Evolutionary conservation across 257 asterid species (phyloP).

Genomic region (Ajuga chamaepitys): DNA sequence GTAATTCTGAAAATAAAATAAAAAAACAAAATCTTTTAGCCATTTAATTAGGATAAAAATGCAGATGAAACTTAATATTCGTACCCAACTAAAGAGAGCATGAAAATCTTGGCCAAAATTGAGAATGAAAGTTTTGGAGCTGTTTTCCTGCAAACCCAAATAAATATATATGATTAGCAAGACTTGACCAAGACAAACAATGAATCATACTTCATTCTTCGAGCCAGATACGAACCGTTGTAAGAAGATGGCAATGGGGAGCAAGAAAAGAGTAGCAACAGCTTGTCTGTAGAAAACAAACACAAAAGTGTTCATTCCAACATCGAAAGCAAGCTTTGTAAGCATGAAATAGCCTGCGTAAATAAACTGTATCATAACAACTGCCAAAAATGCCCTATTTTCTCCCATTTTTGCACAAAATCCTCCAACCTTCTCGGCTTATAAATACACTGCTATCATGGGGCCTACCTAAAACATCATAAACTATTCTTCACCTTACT

Average conservation of each 20-base stretch:
- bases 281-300: slow-evolving; percentile 87
- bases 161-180: background rate
- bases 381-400: slow-evolving; percentile 32
- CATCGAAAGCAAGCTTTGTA: slow-evolving; percentile 72
- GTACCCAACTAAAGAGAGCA: slow-evolving; percentile 67
- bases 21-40: background rate
- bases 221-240: slow-evolving; percentile 50
- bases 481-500: no score
- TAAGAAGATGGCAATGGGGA: slow-evolving; percentile 52
- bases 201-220: no score
- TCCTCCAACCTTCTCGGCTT: no score
- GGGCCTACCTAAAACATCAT: no score
- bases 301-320: slow-evolving; percentile 71
- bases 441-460: no score
- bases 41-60: background rate
- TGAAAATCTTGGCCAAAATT: slow-evolving; percentile 49
- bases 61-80: background rate
- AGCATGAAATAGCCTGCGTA: slow-evolving; percentile 77
- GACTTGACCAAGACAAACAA: background rate
- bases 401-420: slow-evolving; percentile 27
- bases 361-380: slow-evolving; percentile 34
- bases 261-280: slow-evolving; percentile 62
- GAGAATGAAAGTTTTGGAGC: slow-evolving; percentile 51
- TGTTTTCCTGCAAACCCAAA: slow-evolving; percentile 42
- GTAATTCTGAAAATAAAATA: slow-evolving; percentile 41